Conservation (phyloP, 495 filamentous ascomycete species). For the Thermochaetoides thermophila region DNA sequence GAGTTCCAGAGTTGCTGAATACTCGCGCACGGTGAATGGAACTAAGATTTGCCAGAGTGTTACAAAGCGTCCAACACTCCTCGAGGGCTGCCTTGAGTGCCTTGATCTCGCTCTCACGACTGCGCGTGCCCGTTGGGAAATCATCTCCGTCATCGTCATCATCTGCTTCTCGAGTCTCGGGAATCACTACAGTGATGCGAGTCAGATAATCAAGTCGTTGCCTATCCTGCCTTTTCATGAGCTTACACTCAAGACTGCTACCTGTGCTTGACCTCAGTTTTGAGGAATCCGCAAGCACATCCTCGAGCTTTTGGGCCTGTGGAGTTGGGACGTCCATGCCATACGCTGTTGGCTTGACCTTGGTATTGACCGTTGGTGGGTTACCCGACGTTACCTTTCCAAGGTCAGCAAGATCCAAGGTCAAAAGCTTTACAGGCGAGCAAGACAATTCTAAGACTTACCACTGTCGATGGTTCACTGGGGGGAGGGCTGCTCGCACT, state of each 20-base stretch:
- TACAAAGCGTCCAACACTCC: conserved; percentile 91
- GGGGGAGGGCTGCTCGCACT: conserved; percentile 18
- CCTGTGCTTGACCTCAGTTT: conserved; percentile 34
- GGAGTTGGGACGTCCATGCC: conserved; percentile 61
- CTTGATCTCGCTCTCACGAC: conserved; percentile 47
- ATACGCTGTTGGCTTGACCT: conserved; percentile 46
- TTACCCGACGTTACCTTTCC: too few relatives aligned
- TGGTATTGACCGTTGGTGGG: conserved; percentile 55
- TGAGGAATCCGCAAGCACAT: conserved; percentile 29
- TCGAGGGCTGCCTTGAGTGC: conserved; percentile 62
- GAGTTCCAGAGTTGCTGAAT: conserved; percentile 51
- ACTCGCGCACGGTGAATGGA: conserved; percentile 69
- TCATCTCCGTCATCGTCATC: conserved; percentile 29
- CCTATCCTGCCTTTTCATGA: background rate
- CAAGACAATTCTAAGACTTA: too few relatives aligned
- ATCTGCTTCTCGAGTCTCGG: conserved; percentile 29
- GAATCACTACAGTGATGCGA: conserved; percentile 31
- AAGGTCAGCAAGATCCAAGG: too few relatives aligned
- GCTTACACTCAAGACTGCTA: conserved; percentile 60
- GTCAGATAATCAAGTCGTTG: too few relatives aligned
- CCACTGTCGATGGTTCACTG: conserved; percentile 19
- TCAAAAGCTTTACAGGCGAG: too few relatives aligned
- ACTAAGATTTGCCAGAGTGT: conserved; percentile 73
- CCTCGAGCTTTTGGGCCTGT: conserved; percentile 66
- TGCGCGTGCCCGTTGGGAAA: conserved; percentile 24